Evolutionary conservation across 2,329 filamentous ascomycete genomes (phyloP).

Genomic region (Exophiala sp.): DNA sequence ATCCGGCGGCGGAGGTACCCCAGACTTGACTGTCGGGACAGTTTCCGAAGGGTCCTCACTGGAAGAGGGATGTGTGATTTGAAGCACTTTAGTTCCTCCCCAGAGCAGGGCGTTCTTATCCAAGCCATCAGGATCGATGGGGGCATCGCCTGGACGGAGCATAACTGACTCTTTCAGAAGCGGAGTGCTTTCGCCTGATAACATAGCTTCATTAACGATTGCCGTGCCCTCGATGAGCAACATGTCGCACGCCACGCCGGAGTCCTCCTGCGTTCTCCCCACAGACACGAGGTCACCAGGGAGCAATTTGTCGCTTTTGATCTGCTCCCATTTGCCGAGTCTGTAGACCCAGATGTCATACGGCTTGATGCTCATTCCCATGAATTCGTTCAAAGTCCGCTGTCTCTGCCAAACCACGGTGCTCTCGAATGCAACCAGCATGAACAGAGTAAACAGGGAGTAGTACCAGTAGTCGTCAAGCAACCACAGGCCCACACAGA

Average conservation of each 20-base stretch:
- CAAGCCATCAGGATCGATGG: constrained; percentile 78
- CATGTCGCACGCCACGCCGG: constrained; percentile 96
- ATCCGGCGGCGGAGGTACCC: constrained; percentile 79
- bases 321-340: constrained; percentile 78
- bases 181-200: constrained; percentile 95
- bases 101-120: constrained; percentile 97
- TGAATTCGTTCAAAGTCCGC: constrained; percentile 90
- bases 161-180: constrained; percentile 94
- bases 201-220: constrained; percentile 99
- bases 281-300: constrained; percentile 92
- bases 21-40: constrained; percentile 63
- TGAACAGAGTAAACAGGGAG: constrained; percentile 95
- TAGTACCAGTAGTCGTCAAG: constrained; percentile 99
- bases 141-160: constrained; percentile 73
- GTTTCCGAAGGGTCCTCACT: constrained; percentile 58
- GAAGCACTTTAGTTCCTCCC: constrained; percentile 94
- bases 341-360: constrained; percentile 92
- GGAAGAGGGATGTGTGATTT: constrained; percentile 79
- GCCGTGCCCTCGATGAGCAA: constrained; percentile 87
- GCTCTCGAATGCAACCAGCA: constrained; percentile 96
- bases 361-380: constrained; percentile 98
- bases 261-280: constrained; percentile 89
- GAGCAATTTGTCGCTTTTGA: constrained; percentile 82
- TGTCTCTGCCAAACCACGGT: constrained; percentile 99
- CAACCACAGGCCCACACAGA: constrained; percentile 98